Evolutionary conservation across 768 basidiomycete genomes (phyloP).

Genomic region (Tylopilus rubrobrunneus): DNA sequence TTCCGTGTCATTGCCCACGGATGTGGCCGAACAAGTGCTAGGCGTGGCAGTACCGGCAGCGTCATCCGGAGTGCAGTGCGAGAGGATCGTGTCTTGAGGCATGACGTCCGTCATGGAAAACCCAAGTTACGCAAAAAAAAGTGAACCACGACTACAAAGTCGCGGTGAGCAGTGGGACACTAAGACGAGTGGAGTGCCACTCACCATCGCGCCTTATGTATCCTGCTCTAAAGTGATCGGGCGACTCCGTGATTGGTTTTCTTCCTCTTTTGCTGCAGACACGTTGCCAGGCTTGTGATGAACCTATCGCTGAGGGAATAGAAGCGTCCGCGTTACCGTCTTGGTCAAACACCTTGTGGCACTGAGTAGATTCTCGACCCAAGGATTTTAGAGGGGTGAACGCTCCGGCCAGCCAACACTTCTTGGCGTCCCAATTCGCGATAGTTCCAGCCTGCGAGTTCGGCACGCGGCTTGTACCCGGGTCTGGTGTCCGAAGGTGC

Average conservation of each 20-base stretch:
- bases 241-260: background rate
- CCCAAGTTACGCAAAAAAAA: background rate
- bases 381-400: background rate
- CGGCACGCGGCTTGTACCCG: too few species aligned
- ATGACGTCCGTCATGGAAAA: constrained; percentile 1
- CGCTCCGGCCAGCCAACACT: background rate
- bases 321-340: background rate
- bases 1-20: background rate
- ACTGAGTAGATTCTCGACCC: background rate
- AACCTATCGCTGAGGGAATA: constrained; percentile 4
- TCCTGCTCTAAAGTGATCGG: background rate
- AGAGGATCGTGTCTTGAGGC: background rate
- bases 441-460: too few species aligned
- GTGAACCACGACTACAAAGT: background rate
- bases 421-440: constrained; percentile 18
- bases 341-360: constrained; percentile 10
- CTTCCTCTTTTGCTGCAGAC: constrained; percentile 3
- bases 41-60: background rate
- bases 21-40: background rate
- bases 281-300: background rate
- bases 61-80: background rate
- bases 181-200: background rate
- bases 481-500: background rate
- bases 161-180: background rate
- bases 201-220: constrained; percentile 13